Evolutionary conservation across 306 rosid genomes (phyloP).

Genomic region (Mucuna pruriens): DNA sequence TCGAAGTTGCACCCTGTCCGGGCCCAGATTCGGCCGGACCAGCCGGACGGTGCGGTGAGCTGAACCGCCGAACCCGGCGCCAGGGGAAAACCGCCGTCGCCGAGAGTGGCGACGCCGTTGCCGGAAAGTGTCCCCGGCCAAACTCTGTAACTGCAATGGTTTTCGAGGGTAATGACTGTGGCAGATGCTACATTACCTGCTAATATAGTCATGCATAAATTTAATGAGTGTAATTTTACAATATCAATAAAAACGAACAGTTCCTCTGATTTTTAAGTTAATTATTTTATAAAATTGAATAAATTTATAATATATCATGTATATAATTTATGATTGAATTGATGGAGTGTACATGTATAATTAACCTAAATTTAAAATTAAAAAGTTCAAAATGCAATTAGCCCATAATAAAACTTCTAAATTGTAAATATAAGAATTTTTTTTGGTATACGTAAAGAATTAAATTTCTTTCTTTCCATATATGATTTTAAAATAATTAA

Average conservation of each 20-base stretch:
- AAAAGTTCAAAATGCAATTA: not conserved
- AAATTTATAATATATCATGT: too few species aligned
- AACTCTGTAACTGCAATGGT: slow-evolving; percentile 64
- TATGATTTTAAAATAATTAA: too few species aligned
- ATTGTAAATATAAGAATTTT: too few species aligned
- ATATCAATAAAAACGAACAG: too few species aligned
- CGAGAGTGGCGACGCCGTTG: slow-evolving; percentile 59
- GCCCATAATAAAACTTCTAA: not conserved
- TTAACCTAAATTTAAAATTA: not conserved
- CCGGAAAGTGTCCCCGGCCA: slow-evolving; percentile 92
- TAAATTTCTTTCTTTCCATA: too few species aligned
- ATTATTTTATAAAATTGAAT: too few species aligned
- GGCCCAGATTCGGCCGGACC: slow-evolving; percentile 96
- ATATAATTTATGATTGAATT: too few species aligned
- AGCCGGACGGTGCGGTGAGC: slow-evolving; percentile 66
- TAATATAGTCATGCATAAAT: slow-evolving; percentile 6
- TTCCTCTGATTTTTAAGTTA: too few species aligned
- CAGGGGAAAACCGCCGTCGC: slow-evolving; percentile 66
- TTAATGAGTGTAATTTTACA: too few species aligned
- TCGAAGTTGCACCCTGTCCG: slow-evolving; percentile 78
- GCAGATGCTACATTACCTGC: slow-evolving; percentile 52
- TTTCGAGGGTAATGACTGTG: slow-evolving; percentile 62
- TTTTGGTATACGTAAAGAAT: too few species aligned
- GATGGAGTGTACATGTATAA: too few species aligned
- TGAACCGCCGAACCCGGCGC: slow-evolving; percentile 45